Evolutionary conservation across 139 green algal genomes (phyloP), one percentile per base, ranked within the genome.

Genomic region (Tetradesmus lagerheimii): DNA sequence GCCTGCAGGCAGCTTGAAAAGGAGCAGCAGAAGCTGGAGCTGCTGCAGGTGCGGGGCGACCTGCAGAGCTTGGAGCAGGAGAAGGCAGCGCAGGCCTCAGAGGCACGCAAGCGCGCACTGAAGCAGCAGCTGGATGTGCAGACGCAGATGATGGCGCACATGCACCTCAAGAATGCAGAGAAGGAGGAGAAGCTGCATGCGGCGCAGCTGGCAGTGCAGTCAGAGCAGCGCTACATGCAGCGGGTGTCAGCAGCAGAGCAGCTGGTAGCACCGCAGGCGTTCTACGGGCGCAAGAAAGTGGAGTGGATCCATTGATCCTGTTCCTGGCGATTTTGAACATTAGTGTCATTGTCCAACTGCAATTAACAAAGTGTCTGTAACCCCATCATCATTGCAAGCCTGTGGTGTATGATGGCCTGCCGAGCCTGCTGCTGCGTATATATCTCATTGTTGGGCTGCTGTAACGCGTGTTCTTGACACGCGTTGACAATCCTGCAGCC

Each of bases 81-180:
- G 11, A 83, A 76, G 27, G 91, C 79, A 34, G 53, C 75, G 2
- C 64, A 64, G 34, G 74, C 53, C 35, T 76, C 84, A 38, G 67
- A 66, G 31, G 79, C 78, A 25, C 77, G 71, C 12, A 89, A 91
- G 57, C 39, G 39, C 0, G 89, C 82, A 1, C 64, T 95, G 29
- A 83, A 90, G 67, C 88, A 92, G 47, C 89, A 89, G 76, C 89
- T 95, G 75, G 91, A 94, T 57, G 78, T 95, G 16, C 90, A 95
- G 57, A 93, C 93, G 4, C 92, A 95, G 91, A 95, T 95, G 88
- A 89, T 57, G 78, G 77, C 84, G 5, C 62, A 53, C 18, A 20
- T 91, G 64, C 93, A 95, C 77, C 92, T 95, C 37, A 84, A 80
- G 27, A 92, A 92, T 16, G 91, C 93, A 4, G 93, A 94, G 47